Percentiles rank a stretch among this genome's conserved stretches.
phyloP scores from a whole-genome alignment of 306 rosid genomes.

The Citrullus colocynthis region DNA sequence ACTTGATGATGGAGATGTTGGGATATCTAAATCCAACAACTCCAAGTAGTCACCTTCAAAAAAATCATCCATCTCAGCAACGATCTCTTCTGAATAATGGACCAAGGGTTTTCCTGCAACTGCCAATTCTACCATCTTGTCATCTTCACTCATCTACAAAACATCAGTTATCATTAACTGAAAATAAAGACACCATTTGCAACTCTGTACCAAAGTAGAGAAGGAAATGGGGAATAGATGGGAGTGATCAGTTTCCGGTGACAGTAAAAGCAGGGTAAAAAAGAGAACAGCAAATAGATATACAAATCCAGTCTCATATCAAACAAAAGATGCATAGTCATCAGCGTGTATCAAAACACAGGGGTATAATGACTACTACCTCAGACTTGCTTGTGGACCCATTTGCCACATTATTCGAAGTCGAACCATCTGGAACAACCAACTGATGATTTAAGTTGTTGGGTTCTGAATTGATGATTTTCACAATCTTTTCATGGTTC shows the following conservation, averaged over 20 bases:
- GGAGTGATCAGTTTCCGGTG: background rate
- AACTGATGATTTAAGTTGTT: background rate
- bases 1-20: conserved; percentile 21
- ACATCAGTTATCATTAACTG: background rate
- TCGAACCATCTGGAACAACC: background rate
- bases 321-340: background rate
- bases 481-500: background rate
- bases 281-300: background rate
- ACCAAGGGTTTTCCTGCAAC: conserved; percentile 13
- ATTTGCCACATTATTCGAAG: background rate
- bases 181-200: background rate
- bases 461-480: background rate
- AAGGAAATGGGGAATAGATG: background rate
- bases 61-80: conserved; percentile 5
- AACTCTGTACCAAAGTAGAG: background rate
- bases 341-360: background rate
- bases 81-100: background rate
- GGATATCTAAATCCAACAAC: conserved; percentile 24
- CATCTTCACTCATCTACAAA: conserved; percentile 20
- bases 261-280: background rate
- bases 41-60: conserved; percentile 28
- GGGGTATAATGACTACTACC: conserved; percentile 7
- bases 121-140: background rate
- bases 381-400: conserved; percentile 18
- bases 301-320: background rate